phyloP scores from a whole-genome alignment of 2,329 filamentous ascomycete genomes.

The Curvularia sp. region DNA sequence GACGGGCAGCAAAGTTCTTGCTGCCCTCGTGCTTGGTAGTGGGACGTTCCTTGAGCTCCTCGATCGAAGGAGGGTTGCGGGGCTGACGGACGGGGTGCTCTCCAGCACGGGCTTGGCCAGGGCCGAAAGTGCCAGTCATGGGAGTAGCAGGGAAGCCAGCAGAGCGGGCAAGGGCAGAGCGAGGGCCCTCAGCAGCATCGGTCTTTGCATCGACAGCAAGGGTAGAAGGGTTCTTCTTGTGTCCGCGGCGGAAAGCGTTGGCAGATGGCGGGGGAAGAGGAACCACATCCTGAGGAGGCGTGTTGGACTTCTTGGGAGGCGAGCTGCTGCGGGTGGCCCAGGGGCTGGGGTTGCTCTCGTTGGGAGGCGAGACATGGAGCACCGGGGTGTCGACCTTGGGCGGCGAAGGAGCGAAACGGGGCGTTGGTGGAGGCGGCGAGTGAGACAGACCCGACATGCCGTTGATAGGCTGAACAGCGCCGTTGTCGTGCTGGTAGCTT shows the following conservation, averaged over 20 bases:
- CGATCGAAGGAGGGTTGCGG: conserved; percentile 86
- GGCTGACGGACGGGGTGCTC: conserved; percentile 95
- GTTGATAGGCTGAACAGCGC: conserved; percentile 26
- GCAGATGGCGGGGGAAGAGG: conserved; percentile 87
- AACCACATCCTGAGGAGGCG: conserved; percentile 71
- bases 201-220: conserved; percentile 65
- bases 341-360: conserved; percentile 61
- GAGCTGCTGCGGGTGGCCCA: conserved; percentile 68
- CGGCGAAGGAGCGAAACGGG: conserved; percentile 46
- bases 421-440: conserved; percentile 58
- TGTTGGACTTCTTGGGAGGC: conserved; percentile 67
- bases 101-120: conserved; percentile 88
- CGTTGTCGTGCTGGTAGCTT: conserved; percentile 57
- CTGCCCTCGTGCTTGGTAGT: conserved; percentile 94
- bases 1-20: conserved; percentile 94
- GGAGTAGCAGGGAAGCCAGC: conserved; percentile 78
- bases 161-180: conserved; percentile 66
- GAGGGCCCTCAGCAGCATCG: conserved; percentile 69
- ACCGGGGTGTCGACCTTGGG: conserved; percentile 57
- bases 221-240: conserved; percentile 83
- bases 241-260: conserved; percentile 89
- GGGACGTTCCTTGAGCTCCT: conserved; percentile 88
- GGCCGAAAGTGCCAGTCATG: conserved; percentile 84
- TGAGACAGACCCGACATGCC: conserved; percentile 49
- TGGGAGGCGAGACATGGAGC: conserved; percentile 83